Conservation (phyloP, 495 filamentous ascomycete genomes). For the Neurospora cerealis region DNA sequence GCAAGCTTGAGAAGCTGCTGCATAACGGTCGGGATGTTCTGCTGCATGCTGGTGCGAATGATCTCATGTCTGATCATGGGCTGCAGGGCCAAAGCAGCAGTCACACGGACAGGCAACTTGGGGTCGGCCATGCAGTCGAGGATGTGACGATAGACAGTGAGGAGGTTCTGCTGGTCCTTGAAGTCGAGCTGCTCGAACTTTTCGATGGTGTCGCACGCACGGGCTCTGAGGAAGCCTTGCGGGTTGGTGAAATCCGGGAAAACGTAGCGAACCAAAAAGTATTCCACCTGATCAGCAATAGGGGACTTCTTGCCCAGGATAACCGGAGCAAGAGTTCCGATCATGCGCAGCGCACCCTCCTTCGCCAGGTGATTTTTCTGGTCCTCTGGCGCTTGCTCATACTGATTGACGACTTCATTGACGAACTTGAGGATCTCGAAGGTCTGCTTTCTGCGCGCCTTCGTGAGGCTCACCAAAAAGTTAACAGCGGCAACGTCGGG, state of each 20-base stretch:
- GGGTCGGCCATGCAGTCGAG: slow-evolving; percentile 92
- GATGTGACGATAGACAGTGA: slow-evolving; percentile 93
- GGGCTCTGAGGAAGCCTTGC: slow-evolving; percentile 86
- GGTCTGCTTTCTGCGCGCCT: slow-evolving; percentile 88
- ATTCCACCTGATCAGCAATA: slow-evolving; percentile 96
- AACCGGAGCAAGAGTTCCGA: slow-evolving; percentile 85
- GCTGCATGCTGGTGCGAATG: slow-evolving; percentile 88
- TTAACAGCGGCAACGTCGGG: slow-evolving; percentile 96
- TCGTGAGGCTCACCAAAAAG: slow-evolving; percentile 89
- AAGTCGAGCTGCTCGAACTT: slow-evolving; percentile 96
- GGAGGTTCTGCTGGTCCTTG: slow-evolving; percentile 86
- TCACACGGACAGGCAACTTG: slow-evolving; percentile 84
- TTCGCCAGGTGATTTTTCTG: slow-evolving; percentile 90
- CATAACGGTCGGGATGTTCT: slow-evolving; percentile 99
- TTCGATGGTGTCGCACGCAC: slow-evolving; percentile 93
- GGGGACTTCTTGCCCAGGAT: slow-evolving; percentile 97
- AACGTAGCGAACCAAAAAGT: slow-evolving; percentile 95
- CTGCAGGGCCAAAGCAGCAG: slow-evolving; percentile 88
- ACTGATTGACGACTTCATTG: slow-evolving; percentile 82
- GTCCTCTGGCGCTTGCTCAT: slow-evolving; percentile 68
- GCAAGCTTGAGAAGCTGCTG: slow-evolving; percentile 94
- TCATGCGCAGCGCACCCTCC: slow-evolving; percentile 95
- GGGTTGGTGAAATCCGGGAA: slow-evolving; percentile 95
- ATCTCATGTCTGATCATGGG: slow-evolving; percentile 91
- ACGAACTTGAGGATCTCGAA: slow-evolving; percentile 90